These are phyloP conservation scores for Aspergillus ochraceoroseus DNA, from an alignment of 2,329 filamentous ascomycete species.

Conservation along the genomic window DNA sequence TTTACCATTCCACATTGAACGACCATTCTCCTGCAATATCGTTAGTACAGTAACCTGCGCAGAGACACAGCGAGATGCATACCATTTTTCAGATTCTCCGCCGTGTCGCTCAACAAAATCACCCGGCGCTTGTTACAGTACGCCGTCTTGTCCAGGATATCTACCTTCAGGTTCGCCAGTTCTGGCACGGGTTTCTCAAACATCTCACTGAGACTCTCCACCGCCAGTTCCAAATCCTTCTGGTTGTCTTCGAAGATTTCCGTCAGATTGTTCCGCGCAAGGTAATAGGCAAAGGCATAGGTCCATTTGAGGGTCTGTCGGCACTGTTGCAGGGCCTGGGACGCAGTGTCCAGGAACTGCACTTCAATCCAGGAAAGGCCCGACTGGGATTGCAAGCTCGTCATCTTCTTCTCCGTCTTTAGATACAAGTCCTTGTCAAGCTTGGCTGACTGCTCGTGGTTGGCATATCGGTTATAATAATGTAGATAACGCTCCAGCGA, in stretches of 20 bases:
- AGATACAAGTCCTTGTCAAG: conserved; percentile 92
- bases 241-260: conserved; percentile 99
- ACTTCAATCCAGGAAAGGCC: conserved; percentile 99
- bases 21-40: conserved; percentile 40
- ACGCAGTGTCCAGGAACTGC: conserved; percentile 90
- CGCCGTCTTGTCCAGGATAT: conserved; percentile 97
- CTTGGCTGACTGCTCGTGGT: conserved; percentile 95
- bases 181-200: conserved; percentile 95
- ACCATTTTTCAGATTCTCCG: conserved; percentile 86
- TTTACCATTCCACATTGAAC: conserved; percentile 44
- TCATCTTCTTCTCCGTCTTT: conserved; percentile 99
- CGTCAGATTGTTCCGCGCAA: conserved; percentile 91
- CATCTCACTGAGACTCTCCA: conserved; percentile 96
- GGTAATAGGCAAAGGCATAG: conserved; percentile 96
- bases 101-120: conserved; percentile 86
- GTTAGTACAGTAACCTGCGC: not conserved
- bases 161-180: conserved; percentile 79
- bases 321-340: conserved; percentile 88
- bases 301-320: conserved; percentile 99
- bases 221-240: conserved; percentile 94
- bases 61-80: too few relatives aligned
- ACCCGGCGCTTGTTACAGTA: conserved; percentile 92
- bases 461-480: conserved; percentile 98
- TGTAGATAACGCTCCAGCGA: conserved; percentile 94
- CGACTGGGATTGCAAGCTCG: conserved; percentile 84